Percentiles rank a stretch among this genome's conserved stretches.
Evolutionary conservation across 495 filamentous ascomycete species (phyloP).

Genomic region (Penicillium diatomitis): DNA sequence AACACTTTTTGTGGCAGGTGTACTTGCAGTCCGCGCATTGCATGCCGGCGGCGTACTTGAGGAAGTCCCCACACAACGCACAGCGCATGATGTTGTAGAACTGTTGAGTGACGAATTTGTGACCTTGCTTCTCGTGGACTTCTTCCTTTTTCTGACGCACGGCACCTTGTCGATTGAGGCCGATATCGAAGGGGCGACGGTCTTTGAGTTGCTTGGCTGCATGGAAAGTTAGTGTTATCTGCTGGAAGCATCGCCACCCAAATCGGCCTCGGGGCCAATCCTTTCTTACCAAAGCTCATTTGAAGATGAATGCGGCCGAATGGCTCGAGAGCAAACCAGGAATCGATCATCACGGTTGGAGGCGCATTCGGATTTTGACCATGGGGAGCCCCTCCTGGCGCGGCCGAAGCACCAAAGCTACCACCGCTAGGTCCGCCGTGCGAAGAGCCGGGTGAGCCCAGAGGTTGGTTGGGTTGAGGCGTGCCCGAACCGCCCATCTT

Average conservation of each 20-base stretch:
- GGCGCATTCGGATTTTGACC: conserved; percentile 26
- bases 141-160: conserved; percentile 96
- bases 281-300: conserved; percentile 69
- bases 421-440: conserved; percentile 11
- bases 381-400: conserved; percentile 10
- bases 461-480: conserved; percentile 25
- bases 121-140: conserved; percentile 93
- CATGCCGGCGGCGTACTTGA: conserved; percentile 98
- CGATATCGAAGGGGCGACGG: conserved; percentile 68
- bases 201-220: conserved; percentile 60
- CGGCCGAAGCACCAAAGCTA: conserved; percentile 15
- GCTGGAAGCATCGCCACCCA: neutral
- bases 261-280: neutral
- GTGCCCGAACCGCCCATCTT: conserved; percentile 60
- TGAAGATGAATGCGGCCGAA: conserved; percentile 81
- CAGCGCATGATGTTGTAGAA: conserved; percentile 99
- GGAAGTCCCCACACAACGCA: conserved; percentile 93
- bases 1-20: conserved; percentile 96
- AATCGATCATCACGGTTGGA: conserved; percentile 64
- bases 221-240: conserved; percentile 25
- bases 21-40: conserved; percentile 99
- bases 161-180: conserved; percentile 89
- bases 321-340: conserved; percentile 95
- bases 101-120: conserved; percentile 95
- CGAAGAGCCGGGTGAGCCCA: conserved; percentile 35